Base-by-base conservation (phyloP, 345 rosid species). In the Litchi chinensis region DNA sequence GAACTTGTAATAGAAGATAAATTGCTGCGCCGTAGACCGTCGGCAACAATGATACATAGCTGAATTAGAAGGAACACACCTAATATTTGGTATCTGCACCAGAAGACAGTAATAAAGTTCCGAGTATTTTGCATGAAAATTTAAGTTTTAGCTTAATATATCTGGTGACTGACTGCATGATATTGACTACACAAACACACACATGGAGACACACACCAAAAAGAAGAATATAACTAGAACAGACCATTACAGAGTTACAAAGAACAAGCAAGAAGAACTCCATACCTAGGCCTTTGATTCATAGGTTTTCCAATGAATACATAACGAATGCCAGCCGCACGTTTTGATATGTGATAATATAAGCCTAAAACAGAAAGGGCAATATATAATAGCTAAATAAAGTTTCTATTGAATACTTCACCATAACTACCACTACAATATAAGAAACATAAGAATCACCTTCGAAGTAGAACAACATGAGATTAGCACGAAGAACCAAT, bases 401-500 rank as follows among this genome's bases (percentile, higher is more conserved):
- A 68, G 18, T 52, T 67, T 57, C 64, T 15, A 44, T 41, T 46
- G 22, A 73, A 76, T 76, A 62, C 37, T 19, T 67, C 13, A 70
- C 57, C 11, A 10, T 7, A 69, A 59, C 56, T 26, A 43, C 65
- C 63, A 68, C 39, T 28, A 54, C 18, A 65, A 56, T 16, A 71
- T 8, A 77, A 56, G 71, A 32, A 59, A n/a, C 85, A 63, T n/a
- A 48, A n/a, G 71, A 85, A 56, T 82, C 70, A 96, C 98, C 99
- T 96, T 96, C 97, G 77, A 94, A 96, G 88, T 96, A 94, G 92
- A 96, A 96, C 80, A 96, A 90, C 99, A 96, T 93, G 72, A 93
- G 87, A 82, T 96, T 96, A 64, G 95, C 87, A 65, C 98, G 97
- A 65, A 96, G 90, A 84, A 91, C 68, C 79, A 93, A 79, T 83